Percentiles rank a stretch among this genome's conserved stretches.
These are phyloP conservation scores for Peltaster fructicola DNA, from an alignment of 2,329 filamentous ascomycete genomes.

Conservation along the genomic window DNA sequence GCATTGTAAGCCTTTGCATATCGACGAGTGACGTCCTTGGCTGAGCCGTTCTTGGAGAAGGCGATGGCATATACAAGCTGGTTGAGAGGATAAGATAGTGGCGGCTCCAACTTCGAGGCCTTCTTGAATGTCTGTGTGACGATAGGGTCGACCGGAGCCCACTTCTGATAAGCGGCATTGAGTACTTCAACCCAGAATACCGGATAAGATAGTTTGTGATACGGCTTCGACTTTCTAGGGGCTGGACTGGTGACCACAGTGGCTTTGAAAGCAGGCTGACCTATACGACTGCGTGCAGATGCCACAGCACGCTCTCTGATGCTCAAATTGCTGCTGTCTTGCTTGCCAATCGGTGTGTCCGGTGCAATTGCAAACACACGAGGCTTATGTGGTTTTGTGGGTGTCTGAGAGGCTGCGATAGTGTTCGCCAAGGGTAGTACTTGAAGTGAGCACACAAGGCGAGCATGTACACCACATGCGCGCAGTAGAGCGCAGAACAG, in stretches of 20 bases:
- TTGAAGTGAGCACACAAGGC: constrained; percentile 82
- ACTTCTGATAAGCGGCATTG: constrained; percentile 72
- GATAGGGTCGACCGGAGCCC: constrained; percentile 73
- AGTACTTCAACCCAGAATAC: constrained; percentile 93
- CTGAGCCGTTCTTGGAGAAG: constrained; percentile 64
- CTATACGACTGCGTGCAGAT: constrained; percentile 16
- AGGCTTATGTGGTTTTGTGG: constrained; percentile 22
- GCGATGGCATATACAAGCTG: constrained; percentile 67
- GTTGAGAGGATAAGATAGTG: constrained; percentile 59
- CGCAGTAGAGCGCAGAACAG: constrained; percentile 78
- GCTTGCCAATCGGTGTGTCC: no score
- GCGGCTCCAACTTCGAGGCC: constrained; percentile 62
- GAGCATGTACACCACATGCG: constrained; percentile 59
- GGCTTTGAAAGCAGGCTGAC: constrained; percentile 13
- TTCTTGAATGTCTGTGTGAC: constrained; percentile 67
- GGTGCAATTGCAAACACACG: constrained; percentile 19
- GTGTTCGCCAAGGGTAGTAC: constrained; percentile 49
- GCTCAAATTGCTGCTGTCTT: constrained; percentile 3
- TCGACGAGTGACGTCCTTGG: constrained; percentile 68
- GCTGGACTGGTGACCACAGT: constrained; percentile 3
- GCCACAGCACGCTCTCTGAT: constrained; percentile 9
- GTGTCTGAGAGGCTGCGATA: constrained; percentile 27
- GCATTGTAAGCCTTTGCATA: constrained; percentile 81
- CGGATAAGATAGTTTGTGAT: constrained; percentile 58
- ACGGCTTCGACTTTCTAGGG: constrained; percentile 22